These are phyloP conservation scores for Helianthus tuberosus DNA, from an alignment of 129 eudicot genomes.

Conservation along the genomic window DNA sequence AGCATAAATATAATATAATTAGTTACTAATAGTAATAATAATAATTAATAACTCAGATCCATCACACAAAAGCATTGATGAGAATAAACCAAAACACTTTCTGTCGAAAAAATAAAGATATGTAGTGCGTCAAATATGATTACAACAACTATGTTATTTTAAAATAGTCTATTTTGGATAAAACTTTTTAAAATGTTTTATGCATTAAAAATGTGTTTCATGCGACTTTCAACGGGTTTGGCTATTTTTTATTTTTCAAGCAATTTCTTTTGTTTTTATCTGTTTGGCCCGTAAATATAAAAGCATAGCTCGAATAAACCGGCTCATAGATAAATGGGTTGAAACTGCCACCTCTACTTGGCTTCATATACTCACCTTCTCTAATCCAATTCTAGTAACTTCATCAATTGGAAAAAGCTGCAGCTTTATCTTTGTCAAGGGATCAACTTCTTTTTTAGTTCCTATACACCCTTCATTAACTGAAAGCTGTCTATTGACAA, in stretches of 20 bases:
- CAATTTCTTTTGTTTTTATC: neutral
- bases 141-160: neutral
- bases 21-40: neutral
- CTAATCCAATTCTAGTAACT: slow-evolving; percentile 55
- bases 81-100: neutral
- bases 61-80: slow-evolving; percentile 1
- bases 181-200: neutral
- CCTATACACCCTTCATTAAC: slow-evolving; percentile 16
- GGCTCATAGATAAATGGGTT: neutral
- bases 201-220: neutral
- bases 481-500: slow-evolving; percentile 25
- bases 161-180: neutral
- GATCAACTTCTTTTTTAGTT: slow-evolving; percentile 26
- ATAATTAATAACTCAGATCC: neutral
- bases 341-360: neutral
- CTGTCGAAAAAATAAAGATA: neutral
- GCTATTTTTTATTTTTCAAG: neutral
- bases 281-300: neutral
- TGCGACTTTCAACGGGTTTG: neutral
- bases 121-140: neutral
- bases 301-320: neutral
- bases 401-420: slow-evolving; percentile 86
- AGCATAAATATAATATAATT: neutral
- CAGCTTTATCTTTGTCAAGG: slow-evolving; percentile 72
- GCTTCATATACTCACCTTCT: slow-evolving; percentile 52